Conservation (phyloP, 345 rosid species). For the Salix udensis region DNA sequence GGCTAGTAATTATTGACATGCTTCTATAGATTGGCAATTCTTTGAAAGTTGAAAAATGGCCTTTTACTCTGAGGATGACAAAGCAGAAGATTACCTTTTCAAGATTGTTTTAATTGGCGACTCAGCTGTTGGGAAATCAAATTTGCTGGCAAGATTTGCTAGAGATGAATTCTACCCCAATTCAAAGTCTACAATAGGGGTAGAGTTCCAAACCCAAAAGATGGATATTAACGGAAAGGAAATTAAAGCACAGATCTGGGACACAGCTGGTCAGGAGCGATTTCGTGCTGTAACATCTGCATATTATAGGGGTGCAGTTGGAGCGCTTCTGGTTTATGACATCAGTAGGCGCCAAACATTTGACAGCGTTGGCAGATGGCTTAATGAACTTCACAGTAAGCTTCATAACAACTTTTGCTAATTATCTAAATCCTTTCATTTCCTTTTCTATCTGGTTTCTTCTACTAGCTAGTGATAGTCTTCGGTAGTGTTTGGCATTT, state of each 20-base stretch:
- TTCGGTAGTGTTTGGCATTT: too few species aligned
- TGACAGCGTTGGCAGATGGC: constrained; percentile 90
- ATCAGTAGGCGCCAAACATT: constrained; percentile 89
- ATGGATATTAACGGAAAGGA: constrained; percentile 84
- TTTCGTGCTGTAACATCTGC: constrained; percentile 98
- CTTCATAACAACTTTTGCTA: background rate
- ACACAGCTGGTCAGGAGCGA: constrained; percentile 98
- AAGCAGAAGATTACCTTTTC: constrained; percentile 89
- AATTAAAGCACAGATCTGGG: constrained; percentile 97
- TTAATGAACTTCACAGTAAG: constrained; percentile 97
- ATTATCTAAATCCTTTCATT: background rate
- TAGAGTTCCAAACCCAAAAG: constrained; percentile 97
- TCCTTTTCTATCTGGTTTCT: background rate
- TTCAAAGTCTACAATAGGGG: constrained; percentile 97
- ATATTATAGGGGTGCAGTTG: constrained; percentile 95
- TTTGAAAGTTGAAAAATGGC: constrained; percentile 56
- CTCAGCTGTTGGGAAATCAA: constrained; percentile 97
- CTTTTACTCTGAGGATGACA: constrained; percentile 64
- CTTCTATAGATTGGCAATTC: constrained; percentile 36
- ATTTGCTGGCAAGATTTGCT: constrained; percentile 96
- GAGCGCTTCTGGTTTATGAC: constrained; percentile 94
- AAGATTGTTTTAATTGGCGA: constrained; percentile 90
- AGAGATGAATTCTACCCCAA: constrained; percentile 89
- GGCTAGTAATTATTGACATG: constrained; percentile 32
- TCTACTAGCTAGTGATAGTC: background rate